Evolutionary conservation across 768 basidiomycete species (phyloP).

Genomic region (Boletus rubescentipes): DNA sequence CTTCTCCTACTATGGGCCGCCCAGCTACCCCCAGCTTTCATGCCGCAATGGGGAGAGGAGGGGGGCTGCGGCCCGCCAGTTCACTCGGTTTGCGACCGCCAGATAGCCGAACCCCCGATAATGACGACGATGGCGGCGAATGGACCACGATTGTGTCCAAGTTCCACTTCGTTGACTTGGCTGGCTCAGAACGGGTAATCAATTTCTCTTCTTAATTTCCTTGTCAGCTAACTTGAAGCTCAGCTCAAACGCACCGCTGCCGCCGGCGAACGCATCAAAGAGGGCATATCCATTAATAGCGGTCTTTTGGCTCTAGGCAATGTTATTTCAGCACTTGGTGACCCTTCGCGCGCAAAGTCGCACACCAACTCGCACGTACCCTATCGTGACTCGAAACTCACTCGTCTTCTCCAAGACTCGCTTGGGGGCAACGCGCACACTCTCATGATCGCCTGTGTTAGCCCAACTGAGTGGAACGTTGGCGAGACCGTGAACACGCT

Average conservation of each 20-base stretch:
- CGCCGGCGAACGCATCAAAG: slow-evolving; percentile 93
- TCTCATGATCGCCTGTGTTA: slow-evolving; percentile 98
- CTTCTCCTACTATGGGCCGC: slow-evolving; percentile 75
- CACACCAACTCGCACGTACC: slow-evolving; percentile 88
- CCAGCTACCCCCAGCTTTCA: slow-evolving; percentile 80
- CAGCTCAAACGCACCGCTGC: slow-evolving; percentile 96
- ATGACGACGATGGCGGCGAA: slow-evolving; percentile 70
- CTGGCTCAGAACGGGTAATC: slow-evolving; percentile 88
- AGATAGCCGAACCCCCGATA: slow-evolving; percentile 37
- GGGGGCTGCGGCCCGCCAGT: slow-evolving; percentile 71
- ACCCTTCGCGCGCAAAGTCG: slow-evolving; percentile 84
- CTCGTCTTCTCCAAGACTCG: slow-evolving; percentile 74
- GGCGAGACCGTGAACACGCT: slow-evolving; percentile 92
- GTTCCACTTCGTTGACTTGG: slow-evolving; percentile 98
- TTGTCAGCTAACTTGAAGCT: slow-evolving; percentile 20
- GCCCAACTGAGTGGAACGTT: slow-evolving; percentile 93
- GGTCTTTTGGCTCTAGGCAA: slow-evolving; percentile 96
- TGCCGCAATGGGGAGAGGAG: slow-evolving; percentile 68
- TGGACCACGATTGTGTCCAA: slow-evolving; percentile 93
- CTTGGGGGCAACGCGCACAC: slow-evolving; percentile 97
- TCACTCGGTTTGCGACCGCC: slow-evolving; percentile 68
- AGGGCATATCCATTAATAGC: slow-evolving; percentile 98
- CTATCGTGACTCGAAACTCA: slow-evolving; percentile 98
- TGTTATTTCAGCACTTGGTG: slow-evolving; percentile 96
- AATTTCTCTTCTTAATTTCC: slow-evolving; percentile 4